Percentiles rank a stretch among this genome's conserved stretches.
These are phyloP conservation scores for Trypanosoma boissoni DNA, from an alignment of 208 protist genomes.

Conservation along the genomic window DNA sequence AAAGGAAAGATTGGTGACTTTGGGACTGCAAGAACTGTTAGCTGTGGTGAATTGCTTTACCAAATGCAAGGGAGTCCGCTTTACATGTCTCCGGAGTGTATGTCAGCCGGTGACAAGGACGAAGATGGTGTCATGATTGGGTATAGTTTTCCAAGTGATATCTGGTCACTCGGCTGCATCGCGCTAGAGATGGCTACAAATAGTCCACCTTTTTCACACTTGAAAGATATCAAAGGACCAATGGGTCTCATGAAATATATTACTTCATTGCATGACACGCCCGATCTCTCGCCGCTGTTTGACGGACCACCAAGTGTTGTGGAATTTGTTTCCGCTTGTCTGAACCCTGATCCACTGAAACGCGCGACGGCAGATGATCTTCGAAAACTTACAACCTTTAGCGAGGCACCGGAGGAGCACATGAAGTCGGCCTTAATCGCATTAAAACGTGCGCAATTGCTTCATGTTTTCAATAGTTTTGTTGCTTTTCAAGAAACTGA, in stretches of 20 bases:
- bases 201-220: conserved; percentile 82
- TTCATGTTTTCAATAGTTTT: conserved; percentile 84
- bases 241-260: conserved; percentile 76
- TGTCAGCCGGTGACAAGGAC: conserved; percentile 70
- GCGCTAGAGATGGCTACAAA: conserved; percentile 87
- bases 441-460: conserved; percentile 73
- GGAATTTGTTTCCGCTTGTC: conserved; percentile 83
- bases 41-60: conserved; percentile 60
- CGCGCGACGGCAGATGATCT: conserved; percentile 72
- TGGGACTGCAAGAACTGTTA: conserved; percentile 74
- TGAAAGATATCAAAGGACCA: conserved; percentile 63
- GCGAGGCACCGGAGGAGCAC: conserved; percentile 56
- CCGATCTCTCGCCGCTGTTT: conserved; percentile 80
- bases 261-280: conserved; percentile 75
- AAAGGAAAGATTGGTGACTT: conserved; percentile 92
- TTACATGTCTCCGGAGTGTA: conserved; percentile 90
- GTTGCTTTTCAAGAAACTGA: conserved; percentile 80
- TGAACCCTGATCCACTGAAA: conserved; percentile 66
- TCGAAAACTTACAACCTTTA: conserved; percentile 76
- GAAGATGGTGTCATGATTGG: conserved; percentile 68
- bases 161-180: conserved; percentile 88
- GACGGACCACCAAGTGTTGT: conserved; percentile 55
- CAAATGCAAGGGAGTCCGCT: conserved; percentile 85
- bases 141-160: conserved; percentile 81
- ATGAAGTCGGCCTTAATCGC: conserved; percentile 70